Conservation (phyloP, 768 basidiomycete species). For the Russula emetica region DNA sequence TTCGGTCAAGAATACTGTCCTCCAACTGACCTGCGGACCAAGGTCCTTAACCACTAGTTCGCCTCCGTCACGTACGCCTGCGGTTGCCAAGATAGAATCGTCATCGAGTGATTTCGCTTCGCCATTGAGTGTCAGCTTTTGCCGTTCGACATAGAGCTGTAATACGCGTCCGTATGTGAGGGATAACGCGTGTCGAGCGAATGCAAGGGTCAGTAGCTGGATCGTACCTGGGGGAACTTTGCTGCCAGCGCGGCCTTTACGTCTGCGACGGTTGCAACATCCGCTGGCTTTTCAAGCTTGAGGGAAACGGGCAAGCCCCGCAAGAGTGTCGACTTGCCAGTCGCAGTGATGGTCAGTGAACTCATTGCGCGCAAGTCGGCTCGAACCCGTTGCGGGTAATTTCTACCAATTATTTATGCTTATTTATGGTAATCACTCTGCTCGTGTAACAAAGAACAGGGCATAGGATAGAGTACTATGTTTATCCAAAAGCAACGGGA, state of each 20-base stretch:
- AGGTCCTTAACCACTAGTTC: constrained; percentile 82
- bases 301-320: constrained; percentile 49
- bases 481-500: too few species aligned
- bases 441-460: too few species aligned
- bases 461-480: too few species aligned
- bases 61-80: constrained; percentile 55
- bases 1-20: constrained; percentile 87
- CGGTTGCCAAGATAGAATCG: constrained; percentile 52
- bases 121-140: constrained; percentile 64
- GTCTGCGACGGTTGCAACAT: constrained; percentile 57
- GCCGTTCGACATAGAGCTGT: constrained; percentile 68
- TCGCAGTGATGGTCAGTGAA: constrained; percentile 50
- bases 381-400: not conserved
- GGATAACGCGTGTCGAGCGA: not conserved
- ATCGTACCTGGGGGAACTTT: constrained; percentile 49
- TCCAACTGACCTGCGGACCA: constrained; percentile 86
- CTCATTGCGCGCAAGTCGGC: constrained; percentile 36
- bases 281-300: constrained; percentile 43
- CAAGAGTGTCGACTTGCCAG: constrained; percentile 44
- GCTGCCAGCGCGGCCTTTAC: constrained; percentile 62
- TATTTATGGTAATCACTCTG: not conserved
- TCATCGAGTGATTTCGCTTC: constrained; percentile 61
- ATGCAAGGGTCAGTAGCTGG: not conserved
- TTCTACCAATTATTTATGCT: not conserved
- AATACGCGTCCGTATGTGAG: not conserved